phyloP scores from a whole-genome alignment of 2,329 filamentous ascomycete species.

The Parastagonospora nodorum region DNA sequence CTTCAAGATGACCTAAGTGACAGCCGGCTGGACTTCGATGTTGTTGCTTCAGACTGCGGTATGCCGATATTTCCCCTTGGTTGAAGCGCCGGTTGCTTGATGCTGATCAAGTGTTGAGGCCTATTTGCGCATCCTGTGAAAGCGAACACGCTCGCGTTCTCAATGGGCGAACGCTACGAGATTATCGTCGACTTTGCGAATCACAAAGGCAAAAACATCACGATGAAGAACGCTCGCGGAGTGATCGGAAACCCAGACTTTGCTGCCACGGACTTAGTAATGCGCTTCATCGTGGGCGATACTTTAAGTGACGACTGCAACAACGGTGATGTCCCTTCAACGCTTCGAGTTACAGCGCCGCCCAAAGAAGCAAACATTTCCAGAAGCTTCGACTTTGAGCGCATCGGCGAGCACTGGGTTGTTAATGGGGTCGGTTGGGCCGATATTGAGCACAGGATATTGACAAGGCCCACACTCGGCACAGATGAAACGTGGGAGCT shows the following conservation, averaged over 20 bases:
- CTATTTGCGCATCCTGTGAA: constrained; percentile 55
- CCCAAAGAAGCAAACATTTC: constrained; percentile 20
- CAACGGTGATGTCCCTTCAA: constrained; percentile 34
- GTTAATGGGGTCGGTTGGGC: constrained; percentile 44
- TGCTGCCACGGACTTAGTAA: constrained; percentile 49
- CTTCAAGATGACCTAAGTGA: constrained; percentile 42
- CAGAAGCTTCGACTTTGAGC: constrained; percentile 39
- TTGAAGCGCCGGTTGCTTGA: not conserved
- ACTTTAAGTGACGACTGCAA: constrained; percentile 23
- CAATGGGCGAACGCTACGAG: constrained; percentile 64
- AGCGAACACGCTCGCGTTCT: constrained; percentile 51
- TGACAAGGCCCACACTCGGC: constrained; percentile 38
- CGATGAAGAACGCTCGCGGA: constrained; percentile 50
- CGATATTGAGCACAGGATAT: constrained; percentile 39
- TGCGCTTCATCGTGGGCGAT: constrained; percentile 53
- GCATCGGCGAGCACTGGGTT: constrained; percentile 34
- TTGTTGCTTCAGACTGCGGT: constrained; percentile 61
- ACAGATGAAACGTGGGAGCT: constrained; percentile 45
- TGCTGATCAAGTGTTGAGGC: constrained; percentile 27
- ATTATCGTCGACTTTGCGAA: constrained; percentile 61
- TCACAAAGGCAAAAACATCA: constrained; percentile 57
- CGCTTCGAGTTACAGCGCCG: constrained; percentile 31
- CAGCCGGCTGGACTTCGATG: constrained; percentile 53
- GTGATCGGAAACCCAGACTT: constrained; percentile 57
- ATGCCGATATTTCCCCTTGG: constrained; percentile 1